phyloP scores from a whole-genome alignment of 805 yeast genomes.

The Isabelozyma heimii region DNA sequence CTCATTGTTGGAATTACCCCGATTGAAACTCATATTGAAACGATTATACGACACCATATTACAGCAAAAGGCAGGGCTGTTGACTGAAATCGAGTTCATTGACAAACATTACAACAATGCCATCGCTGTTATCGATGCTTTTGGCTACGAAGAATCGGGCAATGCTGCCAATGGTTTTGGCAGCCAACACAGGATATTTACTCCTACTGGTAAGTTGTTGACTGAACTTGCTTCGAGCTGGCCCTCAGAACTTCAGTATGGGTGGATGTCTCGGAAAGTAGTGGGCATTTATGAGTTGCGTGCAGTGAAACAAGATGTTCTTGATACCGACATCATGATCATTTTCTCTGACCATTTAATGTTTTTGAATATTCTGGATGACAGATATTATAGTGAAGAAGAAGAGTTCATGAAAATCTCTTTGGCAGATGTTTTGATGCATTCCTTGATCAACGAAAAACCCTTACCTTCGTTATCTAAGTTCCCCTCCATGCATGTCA shows the following conservation, averaged over 20 bases:
- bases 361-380: constrained; percentile 55
- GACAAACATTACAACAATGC: constrained; percentile 50
- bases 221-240: constrained; percentile 82
- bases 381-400: constrained; percentile 28
- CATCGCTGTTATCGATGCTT: constrained; percentile 71
- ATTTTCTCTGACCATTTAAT: constrained; percentile 80
- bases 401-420: constrained; percentile 45
- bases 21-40: constrained; percentile 63
- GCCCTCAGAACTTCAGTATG: constrained; percentile 85
- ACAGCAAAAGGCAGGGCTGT: constrained; percentile 14
- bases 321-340: constrained; percentile 52
- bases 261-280: constrained; percentile 84
- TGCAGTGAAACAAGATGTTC: constrained; percentile 18
- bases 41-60: constrained; percentile 51
- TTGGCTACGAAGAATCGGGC: constrained; percentile 50
- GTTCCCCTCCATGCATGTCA: constrained; percentile 69
- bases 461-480: constrained; percentile 52
- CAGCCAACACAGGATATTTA: constrained; percentile 61
- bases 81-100: constrained; percentile 22
- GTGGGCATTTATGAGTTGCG: constrained; percentile 62
- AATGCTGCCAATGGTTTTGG: constrained; percentile 6
- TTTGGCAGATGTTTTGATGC: constrained; percentile 81
- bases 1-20: constrained; percentile 63
- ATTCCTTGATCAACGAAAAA: constrained; percentile 80
- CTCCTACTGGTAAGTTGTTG: constrained; percentile 86